These are phyloP conservation scores for Schizochytrium sp. DNA, from an alignment of 108 stramenopile species.

Conservation along the genomic window DNA sequence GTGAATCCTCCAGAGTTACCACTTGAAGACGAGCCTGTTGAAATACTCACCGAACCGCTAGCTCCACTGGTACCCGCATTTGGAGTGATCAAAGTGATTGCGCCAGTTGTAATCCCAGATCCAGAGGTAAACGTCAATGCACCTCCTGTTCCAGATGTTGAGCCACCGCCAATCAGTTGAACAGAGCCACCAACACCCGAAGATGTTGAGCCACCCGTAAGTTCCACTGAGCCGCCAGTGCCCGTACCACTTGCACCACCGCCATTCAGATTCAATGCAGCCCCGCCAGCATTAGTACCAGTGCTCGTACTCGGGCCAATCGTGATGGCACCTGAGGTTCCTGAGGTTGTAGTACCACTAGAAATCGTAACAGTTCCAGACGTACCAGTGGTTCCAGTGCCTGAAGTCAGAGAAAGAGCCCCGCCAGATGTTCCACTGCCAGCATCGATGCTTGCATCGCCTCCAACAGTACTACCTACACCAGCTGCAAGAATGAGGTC, in stretches of 20 bases:
- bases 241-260: constrained; percentile 47
- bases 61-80: constrained; percentile 67
- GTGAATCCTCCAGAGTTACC: constrained; percentile 3
- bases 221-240: background rate
- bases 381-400: too few species aligned
- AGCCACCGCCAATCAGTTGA: background rate
- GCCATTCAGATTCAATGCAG: constrained; percentile 68
- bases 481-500: too few species aligned
- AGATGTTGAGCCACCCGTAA: background rate
- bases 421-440: background rate
- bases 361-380: background rate
- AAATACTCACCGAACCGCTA: constrained; percentile 62
- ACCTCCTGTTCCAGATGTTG: constrained; percentile 52
- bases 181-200: constrained; percentile 26
- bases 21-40: constrained; percentile 62
- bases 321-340: background rate
- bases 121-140: too few species aligned
- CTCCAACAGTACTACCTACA: background rate
- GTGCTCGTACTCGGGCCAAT: background rate
- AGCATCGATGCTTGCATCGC: background rate
- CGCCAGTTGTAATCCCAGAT: too few species aligned
- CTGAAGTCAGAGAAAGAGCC: background rate
- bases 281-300: constrained; percentile 58
- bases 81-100: background rate
- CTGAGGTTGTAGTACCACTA: constrained; percentile 48